Evolutionary conservation across 192 early-diverging fungal species (phyloP), one percentile per base, ranked within the genome.

Genomic region (Umbelopsis vinacea): DNA sequence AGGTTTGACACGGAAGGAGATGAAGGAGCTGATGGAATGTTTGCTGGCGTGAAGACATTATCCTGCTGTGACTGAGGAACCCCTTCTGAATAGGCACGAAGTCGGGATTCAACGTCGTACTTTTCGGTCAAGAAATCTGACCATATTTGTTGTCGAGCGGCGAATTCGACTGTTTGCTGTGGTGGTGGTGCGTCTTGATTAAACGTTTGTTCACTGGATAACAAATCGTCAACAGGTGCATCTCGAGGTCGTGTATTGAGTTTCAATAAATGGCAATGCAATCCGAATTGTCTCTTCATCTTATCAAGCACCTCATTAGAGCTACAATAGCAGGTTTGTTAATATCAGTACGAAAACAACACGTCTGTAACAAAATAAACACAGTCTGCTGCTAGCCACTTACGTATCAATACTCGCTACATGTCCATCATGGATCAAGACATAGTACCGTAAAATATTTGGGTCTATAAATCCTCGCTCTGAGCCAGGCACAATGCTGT

Each of bases 361-460:
- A 53, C 11, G 40, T 38, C 6, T 23, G 24, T 43, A 6, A 43
- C 8, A 29, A 8, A 24, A 68, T 10, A 46, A 11, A 14, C 69
- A 23, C 35, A 29, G 35, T 15, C 6, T 43, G 21, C 1, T 46
- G 2, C 22, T 50, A 3, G 26, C 12, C 43, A 75, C 77, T 83
- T 81, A 90, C 84, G 89, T 72, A 73, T 82, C 87, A 11, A 87
- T 33, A 33, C 78, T 82, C 29, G 85, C 77, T 63, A 73, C 75
- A 33, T 86, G 71, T 22, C 85, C 86, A 71, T 99, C 97, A 76
- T 99, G 95, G 7, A 98, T 74, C 19, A 99, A 76, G 33, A 98
- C 76, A 72, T 92, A 94, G 77, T 92, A 92, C 60, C 92, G 86
- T n/a, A 96, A 74, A 38, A 96, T 74, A 67, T 86, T 87, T 9